Conservation (phyloP, 2,329 filamentous ascomycete species). For the Xylaria sp. region DNA sequence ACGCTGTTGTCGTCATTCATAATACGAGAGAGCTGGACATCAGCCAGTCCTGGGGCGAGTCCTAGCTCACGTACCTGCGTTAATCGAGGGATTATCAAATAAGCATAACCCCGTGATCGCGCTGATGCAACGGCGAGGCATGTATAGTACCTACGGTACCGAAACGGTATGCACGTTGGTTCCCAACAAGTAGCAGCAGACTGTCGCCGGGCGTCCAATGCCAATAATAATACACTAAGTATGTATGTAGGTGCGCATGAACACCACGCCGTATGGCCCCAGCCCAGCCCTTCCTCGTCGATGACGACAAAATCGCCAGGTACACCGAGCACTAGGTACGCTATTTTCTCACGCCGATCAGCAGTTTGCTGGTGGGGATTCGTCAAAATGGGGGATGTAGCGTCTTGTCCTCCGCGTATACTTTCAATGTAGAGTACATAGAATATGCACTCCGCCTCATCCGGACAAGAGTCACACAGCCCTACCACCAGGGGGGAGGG, state of each 20-base stretch:
- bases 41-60: slow-evolving; percentile 7
- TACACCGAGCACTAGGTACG: slow-evolving; percentile 22
- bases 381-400: neutral
- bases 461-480: slow-evolving; percentile 25
- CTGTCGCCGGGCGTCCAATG: neutral
- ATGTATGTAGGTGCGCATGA: neutral
- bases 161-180: slow-evolving; percentile 24
- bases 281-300: slow-evolving; percentile 3
- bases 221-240: neutral
- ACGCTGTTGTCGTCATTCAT: neutral
- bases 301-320: slow-evolving; percentile 15
- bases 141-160: slow-evolving; percentile 34
- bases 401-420: too few relatives aligned
- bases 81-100: slow-evolving; percentile 19
- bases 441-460: slow-evolving; percentile 31
- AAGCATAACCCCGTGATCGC: slow-evolving; percentile 27
- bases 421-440: neutral
- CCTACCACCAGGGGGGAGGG: slow-evolving; percentile 19
- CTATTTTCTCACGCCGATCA: slow-evolving; percentile 32
- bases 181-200: slow-evolving; percentile 19
- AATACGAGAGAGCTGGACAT: neutral
- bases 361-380: slow-evolving; percentile 4
- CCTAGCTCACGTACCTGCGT: slow-evolving; percentile 31
- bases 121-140: slow-evolving; percentile 28
- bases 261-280: neutral